Base-by-base conservation (phyloP, 441 rosid species). In the Erodium chrysanthum region DNA sequence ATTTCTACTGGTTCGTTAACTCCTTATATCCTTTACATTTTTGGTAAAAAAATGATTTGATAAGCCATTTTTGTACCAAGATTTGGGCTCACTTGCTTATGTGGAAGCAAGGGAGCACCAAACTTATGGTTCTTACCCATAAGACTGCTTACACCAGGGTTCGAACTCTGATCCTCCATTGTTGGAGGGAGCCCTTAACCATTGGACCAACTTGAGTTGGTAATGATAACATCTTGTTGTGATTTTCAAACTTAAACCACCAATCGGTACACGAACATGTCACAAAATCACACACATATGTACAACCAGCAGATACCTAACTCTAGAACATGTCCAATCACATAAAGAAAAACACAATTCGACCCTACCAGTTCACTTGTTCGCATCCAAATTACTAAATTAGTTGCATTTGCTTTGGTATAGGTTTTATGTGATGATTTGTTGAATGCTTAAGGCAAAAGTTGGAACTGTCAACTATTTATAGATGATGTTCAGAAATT, bases 1-100 rank as follows among this genome's bases (percentile, higher is more conserved):
- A 92, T 70, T 89, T 92, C 76, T 87, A 91, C 83, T 91, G 96
- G 97, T 91, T 21, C 50, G 83, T 66, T 23, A 74, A 62, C 56
- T 62, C 10, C 44, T 60, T 54, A 27, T 67, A 61, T 17, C 58
- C 25, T 65, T 18, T 2, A 63, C 11, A 9, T 64, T 18, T 22
- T 25, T 29, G n/a, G n/a, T n/a, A n/a, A n/a, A n/a, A n/a, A n/a
- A n/a, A n/a, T n/a, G n/a, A n/a, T n/a, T n/a, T n/a, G n/a, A n/a
- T n/a, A n/a, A n/a, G n/a, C n/a, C 33, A 29, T 29, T 29, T 29
- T 29, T 29, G 1, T 29, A n/a, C n/a, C n/a, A n/a, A n/a, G n/a
- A n/a, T n/a, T n/a, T n/a, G n/a, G n/a, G n/a, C n/a, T n/a, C n/a
- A n/a, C n/a, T n/a, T n/a, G n/a, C n/a, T n/a, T n/a, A n/a, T n/a